Conservation (phyloP, 352 stramenopile genomes). For the Pythium phragmiticola region DNA sequence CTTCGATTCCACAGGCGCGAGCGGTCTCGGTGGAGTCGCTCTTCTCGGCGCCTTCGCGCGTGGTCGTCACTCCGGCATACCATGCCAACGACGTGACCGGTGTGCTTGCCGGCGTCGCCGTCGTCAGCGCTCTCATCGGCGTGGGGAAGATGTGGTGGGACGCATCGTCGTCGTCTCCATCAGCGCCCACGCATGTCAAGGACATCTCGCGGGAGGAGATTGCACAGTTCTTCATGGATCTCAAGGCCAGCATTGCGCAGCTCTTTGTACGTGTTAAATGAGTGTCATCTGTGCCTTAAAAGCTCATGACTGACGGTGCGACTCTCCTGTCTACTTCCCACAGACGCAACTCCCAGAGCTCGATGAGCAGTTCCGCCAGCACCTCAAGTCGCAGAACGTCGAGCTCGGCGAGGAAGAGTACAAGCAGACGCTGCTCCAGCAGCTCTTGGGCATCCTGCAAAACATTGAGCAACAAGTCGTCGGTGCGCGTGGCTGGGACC, state of each 20-base stretch:
- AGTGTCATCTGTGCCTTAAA: too few relatives aligned
- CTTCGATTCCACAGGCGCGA: conserved; percentile 1
- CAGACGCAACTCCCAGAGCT: conserved; percentile 67
- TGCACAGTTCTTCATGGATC: conserved; percentile 68
- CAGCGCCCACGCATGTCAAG: conserved; percentile 28
- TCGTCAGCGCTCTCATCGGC: conserved; percentile 62
- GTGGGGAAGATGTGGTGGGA: conserved; percentile 89
- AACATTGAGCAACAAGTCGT: conserved; percentile 62
- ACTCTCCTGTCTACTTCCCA: neutral
- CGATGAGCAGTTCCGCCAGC: conserved; percentile 57
- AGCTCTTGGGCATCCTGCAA: conserved; percentile 78
- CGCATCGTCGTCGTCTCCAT: conserved; percentile 44
- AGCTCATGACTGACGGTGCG: neutral
- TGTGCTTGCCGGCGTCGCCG: conserved; percentile 64
- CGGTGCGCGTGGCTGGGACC: conserved; percentile 60
- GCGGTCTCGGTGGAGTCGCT: conserved; percentile 15
- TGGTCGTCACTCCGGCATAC: conserved; percentile 27
- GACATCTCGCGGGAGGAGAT: conserved; percentile 66
- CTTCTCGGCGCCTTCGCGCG: conserved; percentile 21
- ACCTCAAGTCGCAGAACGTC: conserved; percentile 69
- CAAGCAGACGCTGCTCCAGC: conserved; percentile 67
- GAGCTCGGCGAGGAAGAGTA: conserved; percentile 69
- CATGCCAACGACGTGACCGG: conserved; percentile 54
- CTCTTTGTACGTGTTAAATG: conserved; percentile 53
- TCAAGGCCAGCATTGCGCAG: conserved; percentile 56